phyloP scores from a whole-genome alignment of 441 rosid genomes.

The Pelargonium cotyledonis region DNA sequence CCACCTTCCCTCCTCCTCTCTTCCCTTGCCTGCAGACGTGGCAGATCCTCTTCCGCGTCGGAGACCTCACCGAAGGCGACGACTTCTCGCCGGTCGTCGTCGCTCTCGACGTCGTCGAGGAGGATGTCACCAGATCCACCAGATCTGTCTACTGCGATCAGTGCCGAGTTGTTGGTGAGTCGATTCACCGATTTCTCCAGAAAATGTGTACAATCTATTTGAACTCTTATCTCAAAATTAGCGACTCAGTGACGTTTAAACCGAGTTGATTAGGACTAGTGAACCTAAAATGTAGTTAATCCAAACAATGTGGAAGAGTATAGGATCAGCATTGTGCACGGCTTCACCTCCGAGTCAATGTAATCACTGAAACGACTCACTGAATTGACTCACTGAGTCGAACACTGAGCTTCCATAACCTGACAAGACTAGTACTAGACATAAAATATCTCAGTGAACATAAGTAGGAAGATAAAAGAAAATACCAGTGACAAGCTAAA shows the following conservation, averaged over 20 bases:
- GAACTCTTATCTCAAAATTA: not conserved
- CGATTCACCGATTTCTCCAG: constrained; percentile 12
- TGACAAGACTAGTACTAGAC: not conserved
- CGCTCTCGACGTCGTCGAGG: constrained; percentile 54
- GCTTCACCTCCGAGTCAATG: too few species aligned
- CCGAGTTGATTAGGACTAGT: not conserved
- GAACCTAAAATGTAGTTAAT: too few species aligned
- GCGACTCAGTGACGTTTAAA: not conserved
- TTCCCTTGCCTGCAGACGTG: constrained; percentile 47
- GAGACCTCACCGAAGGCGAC: constrained; percentile 32
- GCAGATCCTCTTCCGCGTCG: constrained; percentile 52
- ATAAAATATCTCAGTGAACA: too few species aligned
- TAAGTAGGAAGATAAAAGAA: not conserved
- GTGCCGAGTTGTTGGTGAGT: constrained; percentile 79
- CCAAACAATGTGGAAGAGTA: too few species aligned
- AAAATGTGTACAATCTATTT: not conserved
- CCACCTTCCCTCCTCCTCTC: constrained; percentile 36
- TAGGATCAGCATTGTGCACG: not conserved
- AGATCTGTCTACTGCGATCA: constrained; percentile 71
- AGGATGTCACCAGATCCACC: constrained; percentile 52
- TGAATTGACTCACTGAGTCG: not conserved
- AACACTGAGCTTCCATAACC: not conserved
- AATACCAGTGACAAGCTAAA: too few species aligned
- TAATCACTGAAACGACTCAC: not conserved
- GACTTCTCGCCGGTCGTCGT: constrained; percentile 34